Evolutionary conservation across 78 protist genomes (phyloP).

Genomic region (Protostelium mycophagum): DNA sequence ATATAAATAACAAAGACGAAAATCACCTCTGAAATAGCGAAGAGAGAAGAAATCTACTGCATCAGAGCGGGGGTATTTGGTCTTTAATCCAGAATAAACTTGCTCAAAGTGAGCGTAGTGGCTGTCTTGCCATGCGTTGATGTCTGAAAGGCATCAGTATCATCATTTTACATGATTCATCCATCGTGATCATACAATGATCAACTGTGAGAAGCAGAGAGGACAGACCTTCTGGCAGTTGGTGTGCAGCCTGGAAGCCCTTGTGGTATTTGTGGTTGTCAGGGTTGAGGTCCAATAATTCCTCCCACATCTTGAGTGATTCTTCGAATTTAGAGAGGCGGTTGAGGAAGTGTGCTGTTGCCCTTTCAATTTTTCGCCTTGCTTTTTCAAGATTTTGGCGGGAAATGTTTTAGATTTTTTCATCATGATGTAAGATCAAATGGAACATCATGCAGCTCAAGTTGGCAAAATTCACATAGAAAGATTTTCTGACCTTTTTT

Average conservation of each 20-base stretch:
- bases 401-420: too few relatives aligned
- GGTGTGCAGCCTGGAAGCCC: not conserved
- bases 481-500: not conserved
- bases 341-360: not conserved
- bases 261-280: slow-evolving; percentile 4
- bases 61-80: not conserved
- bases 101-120: not conserved
- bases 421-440: not conserved
- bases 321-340: not conserved
- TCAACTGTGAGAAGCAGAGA: not conserved
- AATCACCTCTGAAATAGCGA: not conserved
- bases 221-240: not conserved
- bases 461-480: not conserved
- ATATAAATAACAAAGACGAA: not conserved
- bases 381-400: too few relatives aligned
- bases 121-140: not conserved
- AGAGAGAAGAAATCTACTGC: not conserved
- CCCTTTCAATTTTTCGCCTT: too few relatives aligned
- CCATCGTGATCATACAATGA: too few relatives aligned
- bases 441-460: not conserved
- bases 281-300: slow-evolving; percentile 4
- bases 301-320: not conserved
- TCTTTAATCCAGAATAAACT: not conserved
- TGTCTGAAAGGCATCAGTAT: too few relatives aligned
- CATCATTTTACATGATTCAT: too few relatives aligned